phyloP scores from a whole-genome alignment of 208 protist species.

The Vickermania spadyakhi region DNA sequence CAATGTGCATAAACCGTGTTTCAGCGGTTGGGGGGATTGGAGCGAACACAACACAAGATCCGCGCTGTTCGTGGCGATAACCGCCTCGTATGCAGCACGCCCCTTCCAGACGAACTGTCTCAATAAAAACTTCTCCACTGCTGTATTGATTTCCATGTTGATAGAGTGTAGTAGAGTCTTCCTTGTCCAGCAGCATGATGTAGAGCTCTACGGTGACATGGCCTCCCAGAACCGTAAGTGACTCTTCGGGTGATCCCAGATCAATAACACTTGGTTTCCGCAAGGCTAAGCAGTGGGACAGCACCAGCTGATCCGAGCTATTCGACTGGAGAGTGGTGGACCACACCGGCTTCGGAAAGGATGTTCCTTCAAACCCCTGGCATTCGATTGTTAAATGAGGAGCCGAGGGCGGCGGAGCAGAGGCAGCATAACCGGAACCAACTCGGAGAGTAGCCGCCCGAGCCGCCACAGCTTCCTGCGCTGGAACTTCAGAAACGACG shows the following conservation, averaged over 20 bases:
- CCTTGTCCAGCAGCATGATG: conserved; percentile 65
- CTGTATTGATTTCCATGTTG: conserved; percentile 82
- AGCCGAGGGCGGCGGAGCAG: not conserved
- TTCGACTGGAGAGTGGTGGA: conserved; percentile 17
- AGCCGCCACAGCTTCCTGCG: not conserved
- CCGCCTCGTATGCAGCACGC: conserved; percentile 74
- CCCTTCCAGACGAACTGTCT: conserved; percentile 67
- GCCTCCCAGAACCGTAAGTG: conserved; percentile 51
- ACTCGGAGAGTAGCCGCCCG: not conserved
- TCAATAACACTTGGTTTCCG: conserved; percentile 62
- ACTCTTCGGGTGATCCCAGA: conserved; percentile 53
- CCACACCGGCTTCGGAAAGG: conserved; percentile 26
- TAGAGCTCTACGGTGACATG: conserved; percentile 85
- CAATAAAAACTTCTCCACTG: conserved; percentile 86
- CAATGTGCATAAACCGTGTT: conserved; percentile 67
- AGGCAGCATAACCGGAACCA: not conserved
- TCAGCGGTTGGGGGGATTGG: conserved; percentile 51
- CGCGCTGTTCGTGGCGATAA: conserved; percentile 78
- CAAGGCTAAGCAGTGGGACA: conserved; percentile 49
- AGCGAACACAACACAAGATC: conserved; percentile 61
- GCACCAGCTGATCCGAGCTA: conserved; percentile 9
- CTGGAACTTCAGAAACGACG: not conserved
- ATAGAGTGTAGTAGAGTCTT: conserved; percentile 77
- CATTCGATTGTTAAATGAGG: conserved; percentile 12
- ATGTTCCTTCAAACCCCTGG: conserved; percentile 18